A percentile compares a stretch with the other conserved stretches of the same genome.
Conservation (phyloP, 805 yeast species). For the Grigorovia yakushimaensis region DNA sequence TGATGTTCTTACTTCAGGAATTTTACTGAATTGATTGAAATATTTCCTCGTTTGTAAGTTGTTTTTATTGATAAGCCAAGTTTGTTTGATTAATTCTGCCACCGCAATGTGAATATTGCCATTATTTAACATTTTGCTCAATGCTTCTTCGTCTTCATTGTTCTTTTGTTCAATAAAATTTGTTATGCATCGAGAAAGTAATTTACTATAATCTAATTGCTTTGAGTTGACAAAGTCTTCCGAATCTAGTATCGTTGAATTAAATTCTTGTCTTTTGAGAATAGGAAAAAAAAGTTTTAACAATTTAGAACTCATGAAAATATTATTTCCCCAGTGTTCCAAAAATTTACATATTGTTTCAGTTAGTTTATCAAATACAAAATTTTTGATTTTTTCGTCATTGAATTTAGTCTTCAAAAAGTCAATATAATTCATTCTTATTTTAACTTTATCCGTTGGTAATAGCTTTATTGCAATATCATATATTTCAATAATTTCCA, state of each 20-base stretch:
- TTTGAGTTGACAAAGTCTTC: slow-evolving; percentile 11
- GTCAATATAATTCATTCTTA: slow-evolving; percentile 13
- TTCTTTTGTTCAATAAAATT: slow-evolving; percentile 15
- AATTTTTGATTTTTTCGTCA: slow-evolving; percentile 6
- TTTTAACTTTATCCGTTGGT: slow-evolving; percentile 22
- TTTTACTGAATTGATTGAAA: slow-evolving; percentile 21
- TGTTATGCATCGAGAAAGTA: slow-evolving; percentile 18
- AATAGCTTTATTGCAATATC: slow-evolving; percentile 39
- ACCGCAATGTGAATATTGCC: slow-evolving; percentile 33
- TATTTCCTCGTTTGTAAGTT: slow-evolving; percentile 27
- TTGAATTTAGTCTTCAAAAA: slow-evolving; percentile 12
- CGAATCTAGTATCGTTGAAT: slow-evolving; percentile 12
- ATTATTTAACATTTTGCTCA: slow-evolving; percentile 32
- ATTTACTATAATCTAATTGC: slow-evolving; percentile 16
- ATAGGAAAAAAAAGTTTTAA: slow-evolving; percentile 17
- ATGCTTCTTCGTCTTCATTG: slow-evolving; percentile 11
- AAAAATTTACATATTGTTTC: slow-evolving; percentile 9
- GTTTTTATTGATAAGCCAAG: slow-evolving; percentile 25
- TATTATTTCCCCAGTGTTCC: slow-evolving; percentile 13
- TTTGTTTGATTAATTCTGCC: slow-evolving; percentile 27
- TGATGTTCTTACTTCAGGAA: slow-evolving; percentile 30
- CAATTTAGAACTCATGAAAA: slow-evolving; percentile 1
- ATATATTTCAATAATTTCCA: slow-evolving; percentile 36
- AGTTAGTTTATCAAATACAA: slow-evolving; percentile 8
- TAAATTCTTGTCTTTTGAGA: slow-evolving; percentile 16